phyloP scores from a whole-genome alignment of 345 rosid species.

The Turnera subulata region DNA sequence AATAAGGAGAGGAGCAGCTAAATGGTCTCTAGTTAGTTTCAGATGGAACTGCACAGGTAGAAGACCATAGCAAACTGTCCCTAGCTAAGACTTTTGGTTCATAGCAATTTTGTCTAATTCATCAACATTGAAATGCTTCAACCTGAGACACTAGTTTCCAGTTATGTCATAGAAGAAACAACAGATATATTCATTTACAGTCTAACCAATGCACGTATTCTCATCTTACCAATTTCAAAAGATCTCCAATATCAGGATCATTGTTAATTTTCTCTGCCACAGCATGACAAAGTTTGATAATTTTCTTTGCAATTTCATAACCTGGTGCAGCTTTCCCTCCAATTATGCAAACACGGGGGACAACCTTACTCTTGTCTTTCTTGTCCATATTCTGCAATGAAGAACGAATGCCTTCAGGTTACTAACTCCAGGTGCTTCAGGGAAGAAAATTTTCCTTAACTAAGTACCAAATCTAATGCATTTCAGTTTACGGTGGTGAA shows the following conservation, averaged over 20 bases:
- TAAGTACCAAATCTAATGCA: not conserved
- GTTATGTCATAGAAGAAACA: not conserved
- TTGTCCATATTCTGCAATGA: slow-evolving; percentile 35
- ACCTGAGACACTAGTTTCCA: too few relatives aligned
- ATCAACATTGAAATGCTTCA: too few relatives aligned
- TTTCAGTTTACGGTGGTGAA: not conserved
- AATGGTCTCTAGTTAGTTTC: not conserved
- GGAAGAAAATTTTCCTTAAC: not conserved
- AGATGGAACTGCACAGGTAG: too few relatives aligned
- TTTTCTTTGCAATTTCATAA: slow-evolving; percentile 42
- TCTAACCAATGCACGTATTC: not conserved
- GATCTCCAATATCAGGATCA: slow-evolving; percentile 42
- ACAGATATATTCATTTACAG: not conserved
- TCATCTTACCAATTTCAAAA: slow-evolving; percentile 38
- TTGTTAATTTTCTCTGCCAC: slow-evolving; percentile 43
- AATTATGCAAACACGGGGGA: slow-evolving; percentile 48
- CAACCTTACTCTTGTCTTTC: slow-evolving; percentile 37
- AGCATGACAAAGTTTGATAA: slow-evolving; percentile 44
- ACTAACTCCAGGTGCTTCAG: not conserved
- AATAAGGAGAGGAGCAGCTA: not conserved
- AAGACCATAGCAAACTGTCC: too few relatives aligned
- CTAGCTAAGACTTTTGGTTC: too few relatives aligned
- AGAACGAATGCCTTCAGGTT: slow-evolving; percentile 5
- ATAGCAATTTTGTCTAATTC: too few relatives aligned
- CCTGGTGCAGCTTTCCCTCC: slow-evolving; percentile 59